A percentile compares a stretch with the other conserved stretches of the same genome.
Conservation (phyloP, 106 monocot species). For the Cymbidium sinense region DNA sequence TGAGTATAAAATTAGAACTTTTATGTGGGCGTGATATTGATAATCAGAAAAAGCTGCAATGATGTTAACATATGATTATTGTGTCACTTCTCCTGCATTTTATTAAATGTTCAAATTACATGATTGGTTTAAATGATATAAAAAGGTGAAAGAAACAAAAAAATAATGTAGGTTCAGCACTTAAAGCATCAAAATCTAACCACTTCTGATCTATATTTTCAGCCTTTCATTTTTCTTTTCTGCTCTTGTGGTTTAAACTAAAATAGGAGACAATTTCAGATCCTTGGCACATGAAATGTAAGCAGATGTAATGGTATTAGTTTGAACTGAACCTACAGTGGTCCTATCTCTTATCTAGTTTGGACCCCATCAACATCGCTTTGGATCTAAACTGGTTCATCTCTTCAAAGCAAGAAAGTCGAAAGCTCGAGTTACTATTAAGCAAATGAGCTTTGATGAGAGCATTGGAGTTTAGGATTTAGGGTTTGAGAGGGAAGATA, state of each 20-base stretch:
- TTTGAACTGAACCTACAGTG: neutral
- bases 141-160: neutral
- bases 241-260: neutral
- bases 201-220: neutral
- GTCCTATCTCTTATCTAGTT: neutral
- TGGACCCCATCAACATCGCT: constrained; percentile 1
- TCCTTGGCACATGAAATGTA: constrained; percentile 1
- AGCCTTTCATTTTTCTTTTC: neutral
- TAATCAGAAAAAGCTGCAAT: too few relatives aligned
- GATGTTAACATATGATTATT: too few relatives aligned
- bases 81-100: too few relatives aligned
- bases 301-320: neutral
- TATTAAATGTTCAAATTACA: too few relatives aligned
- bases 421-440: too few relatives aligned
- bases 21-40: too few relatives aligned
- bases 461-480: too few relatives aligned
- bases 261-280: neutral
- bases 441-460: too few relatives aligned
- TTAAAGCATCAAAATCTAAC: neutral
- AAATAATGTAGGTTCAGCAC: neutral
- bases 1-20: too few relatives aligned
- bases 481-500: too few relatives aligned
- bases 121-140: neutral
- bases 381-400: neutral
- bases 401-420: too few relatives aligned